These are phyloP conservation scores for Rhizophora apiculata DNA, from an alignment of 345 rosid species.

Conservation along the genomic window DNA sequence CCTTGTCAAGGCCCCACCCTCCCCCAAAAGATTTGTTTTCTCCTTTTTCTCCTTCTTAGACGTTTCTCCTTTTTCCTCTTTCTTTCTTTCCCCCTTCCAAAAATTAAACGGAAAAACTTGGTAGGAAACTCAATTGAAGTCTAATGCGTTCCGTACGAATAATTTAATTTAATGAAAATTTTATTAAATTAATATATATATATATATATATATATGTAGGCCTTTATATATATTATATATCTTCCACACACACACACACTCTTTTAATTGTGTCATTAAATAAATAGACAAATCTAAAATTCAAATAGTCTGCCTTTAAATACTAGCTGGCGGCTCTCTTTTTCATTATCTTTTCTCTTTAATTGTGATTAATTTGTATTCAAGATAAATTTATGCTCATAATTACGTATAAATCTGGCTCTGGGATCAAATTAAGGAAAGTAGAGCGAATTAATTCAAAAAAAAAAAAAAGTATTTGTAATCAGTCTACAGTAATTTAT, in stretches of 20 bases:
- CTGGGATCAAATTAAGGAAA: neutral
- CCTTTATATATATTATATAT: too few relatives aligned
- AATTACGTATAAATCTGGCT: neutral
- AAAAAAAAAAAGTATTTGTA: too few relatives aligned
- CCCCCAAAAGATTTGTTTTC: slow-evolving; percentile 26
- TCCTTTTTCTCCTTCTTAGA: slow-evolving; percentile 4
- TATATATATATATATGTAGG: too few relatives aligned
- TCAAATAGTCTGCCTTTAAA: neutral
- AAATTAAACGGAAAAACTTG: neutral
- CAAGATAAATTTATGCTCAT: neutral
- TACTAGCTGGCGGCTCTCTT: too few relatives aligned
- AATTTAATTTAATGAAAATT: too few relatives aligned
- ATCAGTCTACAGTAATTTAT: too few relatives aligned
- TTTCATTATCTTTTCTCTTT: too few relatives aligned
- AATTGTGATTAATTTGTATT: too few relatives aligned
- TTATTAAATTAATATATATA: too few relatives aligned
- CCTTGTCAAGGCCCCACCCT: slow-evolving; percentile 28
- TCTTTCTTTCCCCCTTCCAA: neutral
- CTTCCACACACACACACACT: too few relatives aligned
- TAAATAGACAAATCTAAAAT: too few relatives aligned
- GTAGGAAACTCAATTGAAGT: neutral
- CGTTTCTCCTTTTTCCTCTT: neutral
- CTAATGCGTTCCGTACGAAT: neutral
- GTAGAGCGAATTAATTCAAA: neutral
- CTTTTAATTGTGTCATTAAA: too few relatives aligned